Evolutionary conservation across 345 rosid genomes (phyloP).

Genomic region (Eucalyptus guilfoylei): DNA sequence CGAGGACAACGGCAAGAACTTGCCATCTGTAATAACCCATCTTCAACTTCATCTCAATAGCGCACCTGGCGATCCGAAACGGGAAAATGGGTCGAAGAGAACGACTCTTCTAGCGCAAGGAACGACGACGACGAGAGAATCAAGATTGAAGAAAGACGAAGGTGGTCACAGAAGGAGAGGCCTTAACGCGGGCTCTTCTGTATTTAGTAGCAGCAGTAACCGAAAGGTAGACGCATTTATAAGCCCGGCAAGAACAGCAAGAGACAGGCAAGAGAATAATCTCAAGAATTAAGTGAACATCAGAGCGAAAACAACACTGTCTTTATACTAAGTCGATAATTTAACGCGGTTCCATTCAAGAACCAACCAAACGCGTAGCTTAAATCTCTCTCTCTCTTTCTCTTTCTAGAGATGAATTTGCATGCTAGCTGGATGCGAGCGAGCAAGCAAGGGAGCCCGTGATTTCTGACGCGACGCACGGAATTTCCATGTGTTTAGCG

Average conservation of each 20-base stretch:
- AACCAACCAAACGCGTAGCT: background rate
- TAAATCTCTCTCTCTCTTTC: background rate
- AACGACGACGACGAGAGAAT: background rate
- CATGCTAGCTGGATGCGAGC: background rate
- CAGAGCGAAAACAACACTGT: background rate
- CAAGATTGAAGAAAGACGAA: background rate
- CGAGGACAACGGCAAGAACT: background rate
- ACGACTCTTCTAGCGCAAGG: background rate
- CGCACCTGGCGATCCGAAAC: background rate
- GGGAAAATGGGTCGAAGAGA: background rate
- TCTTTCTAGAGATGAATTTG: background rate
- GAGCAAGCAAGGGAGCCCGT: slow-evolving; percentile 8
- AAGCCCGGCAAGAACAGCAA: background rate
- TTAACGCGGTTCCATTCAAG: background rate
- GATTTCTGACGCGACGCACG: slow-evolving; percentile 36
- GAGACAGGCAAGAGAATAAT: background rate
- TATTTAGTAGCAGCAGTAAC: background rate
- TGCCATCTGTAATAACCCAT: background rate
- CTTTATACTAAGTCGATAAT: background rate
- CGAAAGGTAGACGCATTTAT: background rate
- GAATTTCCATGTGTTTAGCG: slow-evolving; percentile 9
- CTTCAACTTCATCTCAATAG: background rate
- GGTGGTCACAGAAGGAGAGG: background rate
- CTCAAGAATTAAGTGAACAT: background rate
- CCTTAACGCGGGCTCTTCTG: background rate